Base-by-base conservation (phyloP, 768 basidiomycete genomes). In the Mycena belliarum region DNA sequence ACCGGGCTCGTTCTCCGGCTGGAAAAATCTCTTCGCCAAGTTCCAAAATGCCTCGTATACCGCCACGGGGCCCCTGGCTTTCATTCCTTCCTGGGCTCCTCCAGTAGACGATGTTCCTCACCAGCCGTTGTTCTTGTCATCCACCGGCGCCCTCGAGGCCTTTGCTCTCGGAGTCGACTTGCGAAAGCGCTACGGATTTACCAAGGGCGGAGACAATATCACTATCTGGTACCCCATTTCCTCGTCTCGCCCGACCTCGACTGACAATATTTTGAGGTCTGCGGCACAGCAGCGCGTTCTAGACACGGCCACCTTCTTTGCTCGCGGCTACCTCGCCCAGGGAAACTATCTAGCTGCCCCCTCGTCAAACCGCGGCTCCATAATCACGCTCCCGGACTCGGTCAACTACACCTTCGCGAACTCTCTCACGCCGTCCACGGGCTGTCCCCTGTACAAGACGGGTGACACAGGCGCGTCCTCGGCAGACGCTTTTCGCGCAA, bases 391-490 rank as follows among this genome's bases (percentile, higher is more conserved):
- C 41, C 72, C 76, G 1, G 77, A 79, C 49, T 76, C 75, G 1
- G 74, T 77, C 33, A 75, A 76, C 50, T 70, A 61, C 50, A 76
- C 77, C 0, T 77, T 73, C 55, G 78, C 78, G 1, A 66, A 79
- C 62, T 78, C 77, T 2, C 65, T 79, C 24, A 79, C 78, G 9
- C 72, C 77, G 0, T 76, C 76, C 9, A 62, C 71, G 3, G 70
- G 70, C 2, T 79, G 78, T 46, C 77, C 77, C 6, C 28, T 59
- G 12, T 78, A 77, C 63, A 42, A 55, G 20, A 61, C 61, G 1
- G 73, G 72, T 11, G 72, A 73, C 54, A 71, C 68, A 3, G 66
- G 72, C 0, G 41, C 57, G 0, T 59, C 67, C n/a, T 55, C 73
- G 3, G n/a, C n/a, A n/a, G 57, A 32, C n/a, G 59, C 63, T 4